Conservation (phyloP, 352 stramenopile species). For the Phytophthora megakarya region DNA sequence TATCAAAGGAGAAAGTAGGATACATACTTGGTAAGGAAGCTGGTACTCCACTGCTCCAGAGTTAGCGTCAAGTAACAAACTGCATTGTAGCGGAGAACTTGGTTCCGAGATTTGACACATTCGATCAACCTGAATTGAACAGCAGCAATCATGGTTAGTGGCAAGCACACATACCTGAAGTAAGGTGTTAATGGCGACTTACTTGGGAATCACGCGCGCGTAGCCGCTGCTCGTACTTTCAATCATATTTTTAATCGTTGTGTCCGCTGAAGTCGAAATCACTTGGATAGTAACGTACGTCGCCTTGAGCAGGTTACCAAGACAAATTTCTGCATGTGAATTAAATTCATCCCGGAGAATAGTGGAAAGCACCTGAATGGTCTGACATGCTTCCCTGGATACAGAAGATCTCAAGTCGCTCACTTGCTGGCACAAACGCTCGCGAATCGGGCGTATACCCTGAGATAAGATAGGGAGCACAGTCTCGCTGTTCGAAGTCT, state of each 20-base stretch:
- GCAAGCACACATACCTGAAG: too few species aligned
- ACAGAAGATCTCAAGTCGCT: slow-evolving; percentile 81
- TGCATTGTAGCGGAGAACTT: slow-evolving; percentile 74
- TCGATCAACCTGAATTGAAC: slow-evolving; percentile 62
- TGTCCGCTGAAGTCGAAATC: slow-evolving; percentile 77
- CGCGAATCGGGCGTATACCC: slow-evolving; percentile 58
- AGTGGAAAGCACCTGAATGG: slow-evolving; percentile 67
- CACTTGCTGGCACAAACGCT: slow-evolving; percentile 75
- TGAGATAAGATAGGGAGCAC: slow-evolving; percentile 40
- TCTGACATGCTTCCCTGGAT: slow-evolving; percentile 72
- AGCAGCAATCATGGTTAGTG: slow-evolving; percentile 10
- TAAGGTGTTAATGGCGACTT: slow-evolving; percentile 17
- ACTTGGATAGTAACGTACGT: slow-evolving; percentile 90
- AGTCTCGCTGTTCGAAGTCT: slow-evolving; percentile 31
- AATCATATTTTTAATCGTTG: slow-evolving; percentile 76
- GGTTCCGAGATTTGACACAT: slow-evolving; percentile 72
- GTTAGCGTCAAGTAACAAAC: slow-evolving; percentile 81
- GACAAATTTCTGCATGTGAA: slow-evolving; percentile 69
- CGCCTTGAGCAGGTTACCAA: slow-evolving; percentile 75
- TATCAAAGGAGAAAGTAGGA: slow-evolving; percentile 1
- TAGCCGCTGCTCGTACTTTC: slow-evolving; percentile 79
- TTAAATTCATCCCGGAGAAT: slow-evolving; percentile 78
- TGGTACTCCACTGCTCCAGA: slow-evolving; percentile 64
- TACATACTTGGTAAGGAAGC: slow-evolving; percentile 75
- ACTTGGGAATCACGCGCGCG: slow-evolving; percentile 75